Conservation (phyloP, 2,329 filamentous ascomycete species). For the Ramularia endophylla region DNA sequence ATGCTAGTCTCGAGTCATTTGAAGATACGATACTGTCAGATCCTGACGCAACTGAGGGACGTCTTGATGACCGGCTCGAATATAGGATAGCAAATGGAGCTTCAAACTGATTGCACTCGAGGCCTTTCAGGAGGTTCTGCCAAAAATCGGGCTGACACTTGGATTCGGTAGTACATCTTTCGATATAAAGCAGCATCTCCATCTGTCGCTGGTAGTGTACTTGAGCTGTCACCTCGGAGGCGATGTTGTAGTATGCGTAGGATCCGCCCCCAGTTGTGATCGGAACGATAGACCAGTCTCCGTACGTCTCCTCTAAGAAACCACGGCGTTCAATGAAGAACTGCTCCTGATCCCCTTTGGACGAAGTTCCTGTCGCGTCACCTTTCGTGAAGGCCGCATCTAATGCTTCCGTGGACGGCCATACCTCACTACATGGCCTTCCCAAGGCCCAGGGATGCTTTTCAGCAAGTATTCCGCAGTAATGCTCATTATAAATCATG, state of each 20-base stretch:
- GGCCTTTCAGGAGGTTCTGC: constrained; percentile 10
- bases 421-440: constrained; percentile 13
- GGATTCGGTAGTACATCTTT: constrained; percentile 9
- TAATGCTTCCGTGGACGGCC: constrained; percentile 6
- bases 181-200: constrained; percentile 11
- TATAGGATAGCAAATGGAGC: constrained; percentile 18
- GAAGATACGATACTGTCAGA: not conserved
- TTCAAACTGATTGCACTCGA: constrained; percentile 13
- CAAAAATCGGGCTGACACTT: constrained; percentile 15
- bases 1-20: no score
- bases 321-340: constrained; percentile 12
- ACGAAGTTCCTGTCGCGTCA: constrained; percentile 12
- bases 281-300: constrained; percentile 13
- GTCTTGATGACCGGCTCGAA: not conserved
- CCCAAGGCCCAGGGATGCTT: constrained; percentile 24
- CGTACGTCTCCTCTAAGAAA: constrained; percentile 15
- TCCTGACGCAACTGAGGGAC: not conserved
- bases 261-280: constrained; percentile 7
- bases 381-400: constrained; percentile 8
- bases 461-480: constrained; percentile 27
- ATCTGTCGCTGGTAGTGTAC: constrained; percentile 16
- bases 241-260: constrained; percentile 13
- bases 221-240: constrained; percentile 14
- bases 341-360: constrained; percentile 4
- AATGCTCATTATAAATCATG: constrained; percentile 34